These are phyloP conservation scores for Candida lessepsii DNA, from an alignment of 805 yeast species.

Conservation along the genomic window DNA sequence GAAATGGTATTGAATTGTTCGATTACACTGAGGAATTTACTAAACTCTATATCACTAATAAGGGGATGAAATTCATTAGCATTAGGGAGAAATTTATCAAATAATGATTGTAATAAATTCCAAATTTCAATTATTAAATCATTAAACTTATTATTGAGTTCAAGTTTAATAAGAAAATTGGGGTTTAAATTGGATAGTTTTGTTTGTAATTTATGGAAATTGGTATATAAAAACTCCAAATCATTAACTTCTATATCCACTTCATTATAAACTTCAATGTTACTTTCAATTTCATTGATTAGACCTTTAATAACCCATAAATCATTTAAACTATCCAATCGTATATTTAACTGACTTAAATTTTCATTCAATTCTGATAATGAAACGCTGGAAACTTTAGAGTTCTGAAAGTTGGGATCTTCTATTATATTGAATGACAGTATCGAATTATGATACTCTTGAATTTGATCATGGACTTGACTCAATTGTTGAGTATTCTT, in stretches of 20 bases:
- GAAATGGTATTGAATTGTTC: constrained; percentile 10
- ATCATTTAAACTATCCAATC: constrained; percentile 19
- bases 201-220: constrained; percentile 19
- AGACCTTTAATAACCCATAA: constrained; percentile 29
- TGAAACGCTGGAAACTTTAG: constrained; percentile 7
- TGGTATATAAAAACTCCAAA: constrained; percentile 18
- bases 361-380: constrained; percentile 16
- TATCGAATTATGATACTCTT: constrained; percentile 12
- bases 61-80: constrained; percentile 13
- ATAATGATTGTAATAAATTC: constrained; percentile 17
- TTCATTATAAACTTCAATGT: constrained; percentile 10
- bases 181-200: constrained; percentile 17
- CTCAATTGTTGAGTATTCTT: constrained; percentile 2
- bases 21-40: constrained; percentile 11
- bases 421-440: constrained; percentile 17
- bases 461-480: constrained; percentile 9
- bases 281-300: constrained; percentile 21
- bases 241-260: constrained; percentile 19
- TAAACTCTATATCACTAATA: constrained; percentile 12
- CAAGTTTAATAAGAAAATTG: constrained; percentile 15
- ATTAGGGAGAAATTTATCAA: constrained; percentile 22
- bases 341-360: constrained; percentile 5
- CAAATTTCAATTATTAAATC: constrained; percentile 12
- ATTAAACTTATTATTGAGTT: constrained; percentile 12
- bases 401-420: constrained; percentile 17